Evolutionary conservation across 176 grass and related monocot genomes (phyloP).

Genomic region (Juncus inflexus): DNA sequence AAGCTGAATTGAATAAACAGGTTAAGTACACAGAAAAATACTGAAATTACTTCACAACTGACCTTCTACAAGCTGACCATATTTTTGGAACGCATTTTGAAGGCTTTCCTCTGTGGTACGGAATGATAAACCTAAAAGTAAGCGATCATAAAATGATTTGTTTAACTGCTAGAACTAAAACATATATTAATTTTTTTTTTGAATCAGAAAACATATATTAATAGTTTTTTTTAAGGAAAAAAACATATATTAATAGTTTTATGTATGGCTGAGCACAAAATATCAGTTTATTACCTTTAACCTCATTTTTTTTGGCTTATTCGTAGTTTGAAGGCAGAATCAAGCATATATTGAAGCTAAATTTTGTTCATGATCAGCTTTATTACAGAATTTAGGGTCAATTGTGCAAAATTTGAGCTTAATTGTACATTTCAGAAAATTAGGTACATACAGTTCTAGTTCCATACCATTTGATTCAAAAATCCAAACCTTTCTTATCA

Average conservation of each 20-base stretch:
- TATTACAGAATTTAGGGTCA: background rate
- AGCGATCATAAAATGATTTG: background rate
- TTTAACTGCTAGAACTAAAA: too few species aligned
- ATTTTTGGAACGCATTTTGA: constrained; percentile 50
- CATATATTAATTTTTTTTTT: too few species aligned
- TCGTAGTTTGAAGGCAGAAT: background rate
- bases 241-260: too few species aligned
- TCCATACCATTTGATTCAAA: background rate
- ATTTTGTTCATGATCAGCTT: too few species aligned
- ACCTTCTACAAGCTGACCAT: constrained; percentile 64
- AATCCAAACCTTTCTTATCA: too few species aligned
- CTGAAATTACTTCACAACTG: constrained; percentile 7
- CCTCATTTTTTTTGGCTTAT: background rate
- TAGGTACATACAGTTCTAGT: background rate
- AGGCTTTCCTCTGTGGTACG: constrained; percentile 60
- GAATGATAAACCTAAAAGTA: constrained; percentile 53
- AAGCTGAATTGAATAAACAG: too few species aligned
- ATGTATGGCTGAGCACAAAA: too few species aligned
- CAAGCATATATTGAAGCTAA: too few species aligned
- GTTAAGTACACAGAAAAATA: background rate
- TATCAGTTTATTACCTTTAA: too few species aligned
- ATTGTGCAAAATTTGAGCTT: background rate
- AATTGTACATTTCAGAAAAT: background rate
- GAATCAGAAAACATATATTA: too few species aligned
- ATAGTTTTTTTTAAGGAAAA: too few species aligned